phyloP scores from a whole-genome alignment of 129 eudicot species.

The Artemisia annua region DNA sequence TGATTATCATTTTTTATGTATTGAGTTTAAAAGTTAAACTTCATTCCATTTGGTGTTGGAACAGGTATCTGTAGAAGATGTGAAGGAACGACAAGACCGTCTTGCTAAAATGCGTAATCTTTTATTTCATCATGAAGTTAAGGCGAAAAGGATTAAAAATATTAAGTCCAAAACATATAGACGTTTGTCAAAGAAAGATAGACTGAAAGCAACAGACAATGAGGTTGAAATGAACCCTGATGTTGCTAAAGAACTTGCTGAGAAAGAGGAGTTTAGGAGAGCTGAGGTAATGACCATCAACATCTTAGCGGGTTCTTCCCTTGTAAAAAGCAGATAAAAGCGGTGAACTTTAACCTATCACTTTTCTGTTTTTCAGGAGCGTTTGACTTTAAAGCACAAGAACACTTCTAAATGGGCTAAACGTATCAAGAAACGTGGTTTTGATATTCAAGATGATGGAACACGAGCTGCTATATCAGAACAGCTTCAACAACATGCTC shows the following conservation, averaged over 20 bases:
- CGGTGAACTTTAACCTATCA: constrained; percentile 2
- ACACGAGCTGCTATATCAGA: constrained; percentile 91
- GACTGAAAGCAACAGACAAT: constrained; percentile 45
- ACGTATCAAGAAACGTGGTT: constrained; percentile 80
- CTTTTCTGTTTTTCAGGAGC: constrained; percentile 52
- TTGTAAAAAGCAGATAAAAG: neutral
- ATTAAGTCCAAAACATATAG: constrained; percentile 90
- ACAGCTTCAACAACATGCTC: constrained; percentile 79
- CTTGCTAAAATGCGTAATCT: constrained; percentile 95
- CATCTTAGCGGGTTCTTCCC: neutral
- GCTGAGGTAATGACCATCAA: constrained; percentile 55
- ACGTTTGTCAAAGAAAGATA: constrained; percentile 74
- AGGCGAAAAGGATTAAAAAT: constrained; percentile 77
- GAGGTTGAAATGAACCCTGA: constrained; percentile 65
- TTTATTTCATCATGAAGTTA: constrained; percentile 87
- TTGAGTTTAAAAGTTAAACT: no score
- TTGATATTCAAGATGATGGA: constrained; percentile 80
- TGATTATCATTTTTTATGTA: neutral
- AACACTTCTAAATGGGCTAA: constrained; percentile 92
- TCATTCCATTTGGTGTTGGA: constrained; percentile 19
- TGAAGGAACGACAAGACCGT: constrained; percentile 66
- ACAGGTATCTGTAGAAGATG: constrained; percentile 83
- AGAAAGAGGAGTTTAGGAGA: constrained; percentile 87
- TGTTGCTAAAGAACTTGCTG: constrained; percentile 82
- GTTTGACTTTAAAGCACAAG: constrained; percentile 80